Evolutionary conservation across 352 stramenopile genomes (phyloP).

Genomic region (Phytopythium sindhum): DNA sequence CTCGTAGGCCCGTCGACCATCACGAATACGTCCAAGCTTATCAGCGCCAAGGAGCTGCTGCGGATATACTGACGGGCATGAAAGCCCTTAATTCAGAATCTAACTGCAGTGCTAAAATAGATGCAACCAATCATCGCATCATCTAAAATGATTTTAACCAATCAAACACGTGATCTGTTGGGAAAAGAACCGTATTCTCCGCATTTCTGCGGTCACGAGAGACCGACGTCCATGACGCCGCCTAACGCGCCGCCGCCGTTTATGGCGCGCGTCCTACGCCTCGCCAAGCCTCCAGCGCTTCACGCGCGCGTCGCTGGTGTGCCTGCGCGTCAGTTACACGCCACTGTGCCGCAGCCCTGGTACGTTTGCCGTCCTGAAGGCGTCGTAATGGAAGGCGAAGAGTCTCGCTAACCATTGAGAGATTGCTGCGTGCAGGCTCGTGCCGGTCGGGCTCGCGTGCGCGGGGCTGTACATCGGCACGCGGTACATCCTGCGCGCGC

Average conservation of each 20-base stretch:
- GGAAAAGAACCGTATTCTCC: not conserved
- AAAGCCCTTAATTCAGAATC: not conserved
- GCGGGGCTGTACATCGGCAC: constrained; percentile 50
- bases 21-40: constrained; percentile 36
- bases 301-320: not conserved
- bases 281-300: not conserved
- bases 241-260: not conserved
- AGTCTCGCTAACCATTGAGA: not conserved
- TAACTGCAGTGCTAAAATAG: constrained; percentile 9
- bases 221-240: too few relatives aligned
- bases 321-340: constrained; percentile 39
- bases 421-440: constrained; percentile 14
- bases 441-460: constrained; percentile 39
- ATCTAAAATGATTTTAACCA: constrained; percentile 14
- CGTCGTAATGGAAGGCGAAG: not conserved
- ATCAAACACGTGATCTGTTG: constrained; percentile 7
- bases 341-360: constrained; percentile 49
- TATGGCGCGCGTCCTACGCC: constrained; percentile 3
- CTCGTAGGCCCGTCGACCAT: constrained; percentile 27
- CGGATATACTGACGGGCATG: constrained; percentile 9
- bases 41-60: constrained; percentile 40
- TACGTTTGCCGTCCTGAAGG: constrained; percentile 7
- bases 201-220: not conserved
- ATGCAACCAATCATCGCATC: constrained; percentile 12
- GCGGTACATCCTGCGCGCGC: constrained; percentile 50